Percentiles rank a stretch among this genome's conserved stretches.
These are phyloP conservation scores for Halteria grandinella DNA, from an alignment of 73 alveolate genomes.

Conservation along the genomic window DNA sequence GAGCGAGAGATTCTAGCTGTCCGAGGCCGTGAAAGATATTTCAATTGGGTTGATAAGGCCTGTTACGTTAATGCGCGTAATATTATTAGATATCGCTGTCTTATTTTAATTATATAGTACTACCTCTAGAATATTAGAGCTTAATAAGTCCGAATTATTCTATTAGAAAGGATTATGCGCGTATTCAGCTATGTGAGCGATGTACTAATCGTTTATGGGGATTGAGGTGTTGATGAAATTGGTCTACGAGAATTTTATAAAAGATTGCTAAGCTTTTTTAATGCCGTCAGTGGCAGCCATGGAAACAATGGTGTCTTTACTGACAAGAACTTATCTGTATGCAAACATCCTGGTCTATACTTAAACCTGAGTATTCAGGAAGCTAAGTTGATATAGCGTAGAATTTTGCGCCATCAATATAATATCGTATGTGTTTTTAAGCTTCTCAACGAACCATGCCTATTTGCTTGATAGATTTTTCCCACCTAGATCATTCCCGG, in stretches of 20 bases:
- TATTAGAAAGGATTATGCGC: constrained; percentile 2
- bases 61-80: background rate
- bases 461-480: background rate
- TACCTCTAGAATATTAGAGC: background rate
- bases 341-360: constrained; percentile 22
- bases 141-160: background rate
- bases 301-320: constrained; percentile 1
- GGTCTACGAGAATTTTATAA: constrained; percentile 1
- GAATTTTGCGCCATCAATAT: background rate
- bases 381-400: background rate
- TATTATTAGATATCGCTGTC: background rate
- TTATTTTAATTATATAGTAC: background rate
- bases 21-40: background rate
- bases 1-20: background rate
- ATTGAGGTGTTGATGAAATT: background rate
- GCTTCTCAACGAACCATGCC: background rate
- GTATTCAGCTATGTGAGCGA: constrained; percentile 1
- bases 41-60: background rate
- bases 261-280: background rate
- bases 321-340: background rate
- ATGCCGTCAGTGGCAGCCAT: background rate
- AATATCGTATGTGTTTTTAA: background rate
- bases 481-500: too few species aligned
- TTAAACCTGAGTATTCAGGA: background rate
- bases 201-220: constrained; percentile 1